Base-by-base conservation (phyloP, 2,329 filamentous ascomycete genomes). In the Nigrospora osmanthi region DNA sequence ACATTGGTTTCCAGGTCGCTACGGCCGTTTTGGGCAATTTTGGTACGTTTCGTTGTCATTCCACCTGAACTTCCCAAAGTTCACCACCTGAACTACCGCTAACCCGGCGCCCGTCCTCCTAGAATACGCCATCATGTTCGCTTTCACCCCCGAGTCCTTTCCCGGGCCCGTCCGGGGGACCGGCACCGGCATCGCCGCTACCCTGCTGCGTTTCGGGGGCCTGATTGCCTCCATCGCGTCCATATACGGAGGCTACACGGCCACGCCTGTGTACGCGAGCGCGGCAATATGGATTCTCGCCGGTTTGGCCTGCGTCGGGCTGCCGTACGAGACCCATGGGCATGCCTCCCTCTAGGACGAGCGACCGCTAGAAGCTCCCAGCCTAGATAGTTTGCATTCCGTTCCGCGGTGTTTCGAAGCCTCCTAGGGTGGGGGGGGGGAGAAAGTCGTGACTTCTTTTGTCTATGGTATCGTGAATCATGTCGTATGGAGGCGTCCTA, bases 81-180 rank as follows among this genome's bases (percentile, higher is more conserved):
- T 10, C 60, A 19, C 39, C 19, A 4, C 19, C 23, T 28, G 23
- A 10, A 7, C 23, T 28, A 28, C 23, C 10, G 23, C 23, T 28
- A 28, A 28, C 23, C 23, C 23, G 23, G 6, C 23, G 9, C 23
- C 23, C 23, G 40, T 15, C 5, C 14, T 6, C n/a, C 7, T 42
- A 63, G 62, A 64, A 48, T 64, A 64, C 43, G 61, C 59, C 1
- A 55, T 64, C 16, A 58, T 65, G 37, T 73, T 70, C 43, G 69
- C 67, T 0, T 72, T 67, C 58, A 80, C 76, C 0, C 77, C 77
- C 0, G 75, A 81, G 51, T 73, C 74, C 1, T 80, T 81, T 58
- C 75, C 75, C 0, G 73, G 71, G 3, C 72, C 75, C 0, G 66
- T 75, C 38, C 64, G 76, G 1, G 77, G 75, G 3, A 78, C 75